Evolutionary conservation across 768 basidiomycete genomes (phyloP).

Genomic region (Amanita muscaria): DNA sequence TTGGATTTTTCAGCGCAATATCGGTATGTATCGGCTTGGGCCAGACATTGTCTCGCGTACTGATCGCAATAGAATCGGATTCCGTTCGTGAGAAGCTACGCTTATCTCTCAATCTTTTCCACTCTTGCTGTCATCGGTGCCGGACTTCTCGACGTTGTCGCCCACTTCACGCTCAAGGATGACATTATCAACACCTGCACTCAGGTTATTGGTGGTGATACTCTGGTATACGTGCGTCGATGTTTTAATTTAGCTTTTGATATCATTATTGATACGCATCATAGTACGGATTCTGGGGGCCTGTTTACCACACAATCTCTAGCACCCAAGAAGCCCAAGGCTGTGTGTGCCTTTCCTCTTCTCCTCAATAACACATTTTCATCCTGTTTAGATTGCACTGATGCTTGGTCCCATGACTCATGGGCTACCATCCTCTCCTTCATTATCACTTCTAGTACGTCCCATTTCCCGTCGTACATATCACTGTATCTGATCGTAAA

Average conservation of each 20-base stretch:
- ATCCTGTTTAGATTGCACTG: slow-evolving; percentile 47
- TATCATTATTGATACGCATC: slow-evolving; percentile 15
- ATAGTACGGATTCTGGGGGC: slow-evolving; percentile 47
- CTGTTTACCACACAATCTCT: slow-evolving; percentile 24
- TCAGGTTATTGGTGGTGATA: slow-evolving; percentile 24
- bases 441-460: slow-evolving; percentile 50
- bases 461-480: neutral
- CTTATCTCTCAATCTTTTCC: slow-evolving; percentile 38
- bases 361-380: neutral
- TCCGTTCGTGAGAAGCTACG: slow-evolving; percentile 44
- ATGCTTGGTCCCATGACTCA: slow-evolving; percentile 53
- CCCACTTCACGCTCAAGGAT: slow-evolving; percentile 61
- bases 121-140: slow-evolving; percentile 41
- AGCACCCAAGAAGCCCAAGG: slow-evolving; percentile 28
- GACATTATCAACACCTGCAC: slow-evolving; percentile 52
- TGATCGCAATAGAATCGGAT: slow-evolving; percentile 40
- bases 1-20: slow-evolving; percentile 43
- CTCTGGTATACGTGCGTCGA: slow-evolving; percentile 28
- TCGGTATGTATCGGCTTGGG: slow-evolving; percentile 32
- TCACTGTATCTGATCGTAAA: neutral
- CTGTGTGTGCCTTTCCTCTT: slow-evolving; percentile 31
- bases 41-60: neutral
- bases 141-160: slow-evolving; percentile 45
- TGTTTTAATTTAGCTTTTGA: neutral
- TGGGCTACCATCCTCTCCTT: slow-evolving; percentile 61